A percentile compares a stretch with the other conserved stretches of the same genome.
phyloP scores from a whole-genome alignment of 148 eudicot species.

The Heliosperma pusillum region DNA sequence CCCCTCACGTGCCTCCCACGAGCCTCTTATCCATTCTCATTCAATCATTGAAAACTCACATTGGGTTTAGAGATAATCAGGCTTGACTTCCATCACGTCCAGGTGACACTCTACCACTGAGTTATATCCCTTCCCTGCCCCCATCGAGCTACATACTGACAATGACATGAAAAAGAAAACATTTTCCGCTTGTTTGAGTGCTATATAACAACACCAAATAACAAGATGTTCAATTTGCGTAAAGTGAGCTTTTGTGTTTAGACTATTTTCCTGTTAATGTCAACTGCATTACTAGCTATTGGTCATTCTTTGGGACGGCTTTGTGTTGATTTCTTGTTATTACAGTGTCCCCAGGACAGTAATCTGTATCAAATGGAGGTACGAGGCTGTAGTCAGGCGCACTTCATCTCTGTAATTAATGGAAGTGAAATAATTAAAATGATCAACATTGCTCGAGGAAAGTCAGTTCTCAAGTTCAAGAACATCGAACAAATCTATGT shows the following conservation, averaged over 20 bases:
- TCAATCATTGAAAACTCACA: too few species aligned
- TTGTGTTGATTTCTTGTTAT: background rate
- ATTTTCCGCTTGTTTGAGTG: too few species aligned
- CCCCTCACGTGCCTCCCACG: too few species aligned
- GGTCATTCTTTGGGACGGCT: background rate
- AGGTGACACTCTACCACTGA: too few species aligned
- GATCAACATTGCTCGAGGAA: conserved; percentile 44
- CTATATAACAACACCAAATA: background rate
- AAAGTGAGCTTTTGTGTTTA: background rate
- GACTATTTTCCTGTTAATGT: background rate
- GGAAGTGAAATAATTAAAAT: conserved; percentile 39
- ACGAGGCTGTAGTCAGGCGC: conserved; percentile 46
- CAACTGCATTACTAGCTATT: too few species aligned
- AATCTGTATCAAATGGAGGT: conserved; percentile 40
- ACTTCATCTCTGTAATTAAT: conserved; percentile 46
- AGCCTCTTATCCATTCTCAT: too few species aligned
- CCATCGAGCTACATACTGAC: too few species aligned
- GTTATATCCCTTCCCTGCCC: too few species aligned
- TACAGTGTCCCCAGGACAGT: conserved; percentile 4
- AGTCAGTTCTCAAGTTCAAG: conserved; percentile 38
- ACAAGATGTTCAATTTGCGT: background rate
- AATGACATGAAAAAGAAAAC: too few species aligned
- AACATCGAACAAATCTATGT: conserved; percentile 44
- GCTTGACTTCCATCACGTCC: too few species aligned
- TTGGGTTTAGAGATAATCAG: too few species aligned